Evolutionary conservation across 148 eudicot genomes (phyloP), one percentile per base, ranked within the genome.

Genomic region (Chenopodium berlandieri): DNA sequence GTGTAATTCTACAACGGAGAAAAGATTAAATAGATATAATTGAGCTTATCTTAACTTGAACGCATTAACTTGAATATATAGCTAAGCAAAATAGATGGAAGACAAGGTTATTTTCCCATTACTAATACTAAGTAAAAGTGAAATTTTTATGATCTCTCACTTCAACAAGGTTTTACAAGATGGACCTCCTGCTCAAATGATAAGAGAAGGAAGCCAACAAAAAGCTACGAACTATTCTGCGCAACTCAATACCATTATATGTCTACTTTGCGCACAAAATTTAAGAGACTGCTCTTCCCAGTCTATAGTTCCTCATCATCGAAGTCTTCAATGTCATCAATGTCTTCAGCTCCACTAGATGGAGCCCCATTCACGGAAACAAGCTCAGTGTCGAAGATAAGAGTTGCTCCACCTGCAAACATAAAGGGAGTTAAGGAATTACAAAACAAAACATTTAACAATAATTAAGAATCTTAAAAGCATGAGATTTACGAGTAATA

Each of bases 311-410:
- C 94, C 66, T 85, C 85, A 10, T 88, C 89, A 25, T 88, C 89
- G 19, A 86, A 85, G 71, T 86, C 86, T 9, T 88, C 89, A 32
- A 31, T 44, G 34, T 78, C 84, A 67, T 80, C 79, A 4, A 9
- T 58, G n/a, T 79, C 86, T 54, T 70, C 82, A 31, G 69, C 79
- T 11, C 78, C 82, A 11, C 11, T 75, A 66, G 85, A 62, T 58
- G 87, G 82, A 73, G 89, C 87, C 46, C 90, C 93, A 32, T 94
- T 95, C 67, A 92, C 99, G 0, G 94, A 88, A 40, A 94, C 94
- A 48, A 95, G 90, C 87, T 95, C 98, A 8, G 99, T 92, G 73
- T 95, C 95, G 30, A 94, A 95, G 52, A 94, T 83, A 52, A 95
- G 97, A 23, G 98, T 94, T 71, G 99, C 99, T 62, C 98, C 99